phyloP scores from a whole-genome alignment of 164 flowering plant species.

The Dillenia suffruticosa region DNA sequence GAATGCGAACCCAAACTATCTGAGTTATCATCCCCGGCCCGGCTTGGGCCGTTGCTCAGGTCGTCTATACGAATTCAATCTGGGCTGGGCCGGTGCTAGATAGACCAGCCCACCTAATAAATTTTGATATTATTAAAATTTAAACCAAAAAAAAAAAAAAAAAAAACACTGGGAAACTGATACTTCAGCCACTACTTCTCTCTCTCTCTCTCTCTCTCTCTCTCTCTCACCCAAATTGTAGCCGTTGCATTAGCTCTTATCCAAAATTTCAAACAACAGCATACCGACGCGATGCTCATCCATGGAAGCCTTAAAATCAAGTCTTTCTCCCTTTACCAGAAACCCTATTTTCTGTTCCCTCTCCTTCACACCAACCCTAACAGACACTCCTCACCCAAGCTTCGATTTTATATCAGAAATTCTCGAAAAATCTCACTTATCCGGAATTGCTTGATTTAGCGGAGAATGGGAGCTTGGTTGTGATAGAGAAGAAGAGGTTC shows the following conservation, averaged over 20 bases:
- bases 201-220: not conserved
- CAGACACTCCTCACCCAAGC: slow-evolving; percentile 60
- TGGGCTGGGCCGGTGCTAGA: no score
- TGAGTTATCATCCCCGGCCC: no score
- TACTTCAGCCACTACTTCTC: not conserved
- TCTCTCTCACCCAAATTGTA: not conserved
- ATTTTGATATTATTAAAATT: no score
- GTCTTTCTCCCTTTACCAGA: slow-evolving; percentile 26
- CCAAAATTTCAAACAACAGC: not conserved
- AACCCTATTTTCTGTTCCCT: slow-evolving; percentile 20
- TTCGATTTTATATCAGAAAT: slow-evolving; percentile 62
- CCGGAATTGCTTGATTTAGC: slow-evolving; percentile 80
- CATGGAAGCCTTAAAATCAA: slow-evolving; percentile 37
- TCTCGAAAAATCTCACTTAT: slow-evolving; percentile 34
- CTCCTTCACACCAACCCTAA: slow-evolving; percentile 6
- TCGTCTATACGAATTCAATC: no score
- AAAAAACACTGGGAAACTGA: no score
- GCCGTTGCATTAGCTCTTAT: slow-evolving; percentile 9
- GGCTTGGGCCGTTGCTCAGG: no score
- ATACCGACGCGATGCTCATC: not conserved
- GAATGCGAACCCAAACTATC: no score
- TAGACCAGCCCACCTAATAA: no score
- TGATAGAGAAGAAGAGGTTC: slow-evolving; percentile 55
- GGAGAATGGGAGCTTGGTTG: slow-evolving; percentile 52
- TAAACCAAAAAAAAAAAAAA: no score